Base-by-base conservation (phyloP, 306 rosid species). In the Cyamopsis tetragonoloba region DNA sequence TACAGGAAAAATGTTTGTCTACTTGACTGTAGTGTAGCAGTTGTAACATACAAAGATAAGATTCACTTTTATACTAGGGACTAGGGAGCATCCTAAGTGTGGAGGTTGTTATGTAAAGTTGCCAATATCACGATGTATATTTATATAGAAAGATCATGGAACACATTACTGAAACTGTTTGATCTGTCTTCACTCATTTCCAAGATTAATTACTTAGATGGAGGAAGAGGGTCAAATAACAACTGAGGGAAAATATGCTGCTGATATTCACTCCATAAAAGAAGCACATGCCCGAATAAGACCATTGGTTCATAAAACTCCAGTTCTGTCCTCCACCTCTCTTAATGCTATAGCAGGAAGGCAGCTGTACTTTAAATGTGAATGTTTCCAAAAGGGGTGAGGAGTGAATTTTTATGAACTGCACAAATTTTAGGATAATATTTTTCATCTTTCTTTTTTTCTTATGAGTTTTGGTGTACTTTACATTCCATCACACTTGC, bases 321-420 rank as follows among this genome's bases (percentile, higher is more conserved):
- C 96, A 0, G 79, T 93, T 62, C 77, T 87, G 20, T 59, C 88
- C 41, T 86, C 96, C 47, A 79, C 61, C 66, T 74, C 91, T 68
- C 79, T 92, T 15, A 76, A 92, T 83, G 81, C 73, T 43, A 41
- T 77, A 20, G 80, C 96, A 17, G 91, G 91, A 82, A 92, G 85
- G 74, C 79, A 39, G 9, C 89, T 92, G 1, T 86, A 81, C 80
- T 92, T 92, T 77, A 92, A 89, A 73, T 89, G 96, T 80, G 96
- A 92, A 84, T 82, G 87, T 71, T 82, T 86, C 68, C 98, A 92
- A 66, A 87, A 83, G 77, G 88, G 96, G 98, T 92, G 71, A 87
- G 95, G 50, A 50, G 22, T 68, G 18, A 26, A 64, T 39, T 53
- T 39, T 17, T 60, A 30, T 75, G 42, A 56, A 68, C 64, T 47